Conservation (phyloP, 2,329 filamentous ascomycete genomes). For the Claviceps sp. region DNA sequence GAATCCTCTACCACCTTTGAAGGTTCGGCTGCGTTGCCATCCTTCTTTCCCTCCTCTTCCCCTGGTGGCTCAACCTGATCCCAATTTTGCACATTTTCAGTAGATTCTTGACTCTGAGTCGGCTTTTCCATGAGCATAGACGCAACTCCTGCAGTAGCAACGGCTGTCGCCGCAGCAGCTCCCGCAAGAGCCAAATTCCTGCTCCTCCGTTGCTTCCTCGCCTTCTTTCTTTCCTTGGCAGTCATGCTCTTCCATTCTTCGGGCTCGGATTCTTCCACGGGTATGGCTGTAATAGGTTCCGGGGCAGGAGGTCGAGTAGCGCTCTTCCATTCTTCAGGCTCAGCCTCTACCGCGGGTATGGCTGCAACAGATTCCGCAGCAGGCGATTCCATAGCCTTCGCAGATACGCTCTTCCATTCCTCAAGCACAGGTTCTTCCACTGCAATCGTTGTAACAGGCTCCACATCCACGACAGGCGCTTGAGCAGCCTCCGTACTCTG, state of each 20-base stretch:
- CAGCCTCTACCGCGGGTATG: constrained; percentile 5
- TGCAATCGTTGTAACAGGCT: background rate
- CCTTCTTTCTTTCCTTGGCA: constrained; percentile 10
- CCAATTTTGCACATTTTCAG: background rate
- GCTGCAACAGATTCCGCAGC: constrained; percentile 1
- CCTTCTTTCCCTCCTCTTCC: constrained; percentile 10
- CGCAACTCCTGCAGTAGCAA: constrained; percentile 2
- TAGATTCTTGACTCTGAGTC: constrained; percentile 3
- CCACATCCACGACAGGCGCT: background rate
- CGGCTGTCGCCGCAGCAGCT: constrained; percentile 2
- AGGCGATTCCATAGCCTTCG: constrained; percentile 7
- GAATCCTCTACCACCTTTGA: background rate
- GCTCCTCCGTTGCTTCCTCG: constrained; percentile 11
- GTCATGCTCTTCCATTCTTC: constrained; percentile 7
- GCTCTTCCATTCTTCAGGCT: constrained; percentile 7
- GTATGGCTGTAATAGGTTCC: constrained; percentile 2
- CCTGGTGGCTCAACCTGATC: constrained; percentile 7
- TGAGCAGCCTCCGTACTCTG: constrained; percentile 5
- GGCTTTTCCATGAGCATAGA: constrained; percentile 1
- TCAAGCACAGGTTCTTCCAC: constrained; percentile 8
- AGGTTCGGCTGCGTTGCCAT: background rate
- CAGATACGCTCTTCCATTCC: constrained; percentile 6
- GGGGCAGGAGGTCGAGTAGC: constrained; percentile 3
- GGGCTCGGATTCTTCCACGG: constrained; percentile 7
- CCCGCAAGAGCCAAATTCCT: constrained; percentile 3